Conservation (phyloP, 768 basidiomycete genomes). For the Leccinellum luteum region DNA sequence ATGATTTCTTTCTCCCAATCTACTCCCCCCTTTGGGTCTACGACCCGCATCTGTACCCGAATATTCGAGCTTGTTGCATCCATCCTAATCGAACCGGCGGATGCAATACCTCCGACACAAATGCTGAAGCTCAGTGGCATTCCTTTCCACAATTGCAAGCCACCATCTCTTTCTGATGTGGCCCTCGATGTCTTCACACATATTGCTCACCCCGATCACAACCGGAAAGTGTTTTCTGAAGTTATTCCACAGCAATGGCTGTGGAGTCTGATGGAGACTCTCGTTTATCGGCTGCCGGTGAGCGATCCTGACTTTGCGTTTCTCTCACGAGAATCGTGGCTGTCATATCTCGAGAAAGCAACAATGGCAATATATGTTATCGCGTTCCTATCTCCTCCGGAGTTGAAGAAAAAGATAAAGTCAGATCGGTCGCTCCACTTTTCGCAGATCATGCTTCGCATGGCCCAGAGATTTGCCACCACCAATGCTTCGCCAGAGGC, state of each 20-base stretch:
- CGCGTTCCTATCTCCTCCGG: constrained; percentile 76
- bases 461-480: constrained; percentile 63
- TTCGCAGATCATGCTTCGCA: constrained; percentile 64
- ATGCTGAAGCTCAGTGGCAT: constrained; percentile 53
- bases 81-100: constrained; percentile 67
- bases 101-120: constrained; percentile 61
- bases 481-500: constrained; percentile 45
- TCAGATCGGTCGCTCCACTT: constrained; percentile 64
- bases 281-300: constrained; percentile 84
- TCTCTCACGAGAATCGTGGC: constrained; percentile 61
- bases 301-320: constrained; percentile 71
- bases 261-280: constrained; percentile 60
- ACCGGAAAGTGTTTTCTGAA: constrained; percentile 68
- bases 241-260: constrained; percentile 58
- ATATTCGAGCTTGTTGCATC: constrained; percentile 69
- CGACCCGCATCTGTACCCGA: constrained; percentile 50
- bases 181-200: constrained; percentile 88
- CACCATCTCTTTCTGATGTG: constrained; percentile 62
- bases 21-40: constrained; percentile 39
- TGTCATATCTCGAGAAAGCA: constrained; percentile 76
- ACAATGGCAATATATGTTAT: constrained; percentile 85
- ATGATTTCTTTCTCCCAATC: constrained; percentile 46
- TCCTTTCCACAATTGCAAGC: constrained; percentile 42
- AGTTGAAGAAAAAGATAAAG: constrained; percentile 70
- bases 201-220: constrained; percentile 71